Conservation (phyloP, 805 yeast species). For the Yamadazyma akitaensis region DNA sequence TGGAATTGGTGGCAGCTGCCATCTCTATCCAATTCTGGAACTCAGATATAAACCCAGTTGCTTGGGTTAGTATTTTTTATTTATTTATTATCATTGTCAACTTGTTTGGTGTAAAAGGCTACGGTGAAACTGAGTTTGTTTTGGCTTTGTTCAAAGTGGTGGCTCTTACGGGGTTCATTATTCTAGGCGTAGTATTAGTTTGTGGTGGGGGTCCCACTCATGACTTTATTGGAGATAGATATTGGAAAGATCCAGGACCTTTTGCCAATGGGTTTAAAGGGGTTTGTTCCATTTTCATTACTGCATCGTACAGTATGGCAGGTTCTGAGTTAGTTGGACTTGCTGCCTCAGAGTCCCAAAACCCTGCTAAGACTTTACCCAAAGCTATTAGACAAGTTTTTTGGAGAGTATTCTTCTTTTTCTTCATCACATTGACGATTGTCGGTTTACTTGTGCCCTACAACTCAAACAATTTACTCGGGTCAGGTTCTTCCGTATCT, state of each 20-base stretch:
- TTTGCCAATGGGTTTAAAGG: conserved; percentile 39
- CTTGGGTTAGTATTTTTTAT: conserved; percentile 36
- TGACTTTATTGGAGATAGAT: conserved; percentile 31
- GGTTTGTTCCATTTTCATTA: conserved; percentile 34
- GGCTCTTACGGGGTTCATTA: conserved; percentile 36
- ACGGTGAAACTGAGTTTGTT: conserved; percentile 35
- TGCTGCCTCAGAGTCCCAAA: conserved; percentile 37
- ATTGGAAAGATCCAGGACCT: conserved; percentile 32
- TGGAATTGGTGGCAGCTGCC: conserved; percentile 38
- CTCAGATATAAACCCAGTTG: conserved; percentile 31
- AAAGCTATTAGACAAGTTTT: conserved; percentile 42
- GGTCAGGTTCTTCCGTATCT: conserved; percentile 54
- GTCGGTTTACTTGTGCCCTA: conserved; percentile 49
- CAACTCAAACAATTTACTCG: conserved; percentile 42
- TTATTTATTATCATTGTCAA: conserved; percentile 27
- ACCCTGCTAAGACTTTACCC: conserved; percentile 39
- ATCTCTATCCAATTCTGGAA: conserved; percentile 37
- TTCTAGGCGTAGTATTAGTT: conserved; percentile 32
- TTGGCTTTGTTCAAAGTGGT: conserved; percentile 30
- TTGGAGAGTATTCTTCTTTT: conserved; percentile 41
- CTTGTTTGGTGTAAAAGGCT: conserved; percentile 36
- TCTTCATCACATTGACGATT: conserved; percentile 30
- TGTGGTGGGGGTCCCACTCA: conserved; percentile 40
- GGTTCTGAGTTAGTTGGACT: conserved; percentile 39
- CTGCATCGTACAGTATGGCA: conserved; percentile 36